Base-by-base conservation (phyloP, 2,329 filamentous ascomycete species). In the Alternaria sp. region DNA sequence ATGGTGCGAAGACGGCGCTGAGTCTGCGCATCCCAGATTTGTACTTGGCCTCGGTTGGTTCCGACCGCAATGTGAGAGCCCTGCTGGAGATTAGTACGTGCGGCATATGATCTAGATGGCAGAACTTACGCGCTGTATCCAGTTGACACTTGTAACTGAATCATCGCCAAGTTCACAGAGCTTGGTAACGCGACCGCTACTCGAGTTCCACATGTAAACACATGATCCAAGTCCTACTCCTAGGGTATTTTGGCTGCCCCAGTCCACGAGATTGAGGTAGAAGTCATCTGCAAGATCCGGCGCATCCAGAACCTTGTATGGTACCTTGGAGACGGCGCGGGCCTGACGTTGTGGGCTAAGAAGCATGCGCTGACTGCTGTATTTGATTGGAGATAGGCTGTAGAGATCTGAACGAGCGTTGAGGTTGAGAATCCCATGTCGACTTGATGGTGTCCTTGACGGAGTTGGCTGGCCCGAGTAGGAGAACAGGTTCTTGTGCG, bases 141-240 rank as follows among this genome's bases (percentile, higher is more conserved):
- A 99, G 60, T 92, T 96, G 11, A 99, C 96, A 72, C 94, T 97
- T 3, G 96, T 99, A 1, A 99, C 95, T 0, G 90, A 94, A 77
- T 99, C 96, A 73, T 97, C 94, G 68, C 92, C 90, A 12, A 98
- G 84, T 49, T 96, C 95, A 80, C 96, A 98, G 10, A 99, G 87
- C 80, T 96, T 97, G 64, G 94, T 97, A 3, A 99, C 96, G 68
- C 92, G 89, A 66, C 95, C 96, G 8, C 92, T 92, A 70, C 93
- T 89, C 5, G 94, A 96, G 78, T 97, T 97, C 96, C 96, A 99
- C 89, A 98, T 96, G 77, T 98, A 99, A 6, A 99, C 96, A 70
- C 93, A 96, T 18, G 92, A 93, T 18, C 94, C 94, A 25, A 99
- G 83, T 0, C 96, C 96, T 46, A 99, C 96, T 7, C 95, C 96